Evolutionary conservation across 345 rosid genomes (phyloP), one percentile per base, ranked within the genome.

Genomic region (Eutrema japonicum): DNA sequence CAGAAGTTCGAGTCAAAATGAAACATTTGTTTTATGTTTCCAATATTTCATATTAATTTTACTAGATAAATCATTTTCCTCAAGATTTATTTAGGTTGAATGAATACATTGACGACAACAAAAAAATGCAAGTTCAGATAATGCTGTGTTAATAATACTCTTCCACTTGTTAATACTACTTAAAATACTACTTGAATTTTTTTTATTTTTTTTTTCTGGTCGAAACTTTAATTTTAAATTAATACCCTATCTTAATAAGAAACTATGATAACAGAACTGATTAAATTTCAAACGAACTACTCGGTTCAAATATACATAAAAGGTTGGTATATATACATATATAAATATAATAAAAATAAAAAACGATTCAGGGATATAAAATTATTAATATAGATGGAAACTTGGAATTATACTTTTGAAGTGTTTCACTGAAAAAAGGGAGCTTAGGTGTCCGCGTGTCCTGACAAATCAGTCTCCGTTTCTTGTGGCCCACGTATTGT

Each of bases 351-450:
- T 2, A 16, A 56, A 33, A 16, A 10, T 2, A 36, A 8, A 43
- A 46, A 48, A n/a, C 2, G 29, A 54, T 4, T 7, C 2, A 42
- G 16, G 37, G 11, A 35, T 10, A 45, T 26, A 50, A 52, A 54
- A 35, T 0, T 42, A 27, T 14, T 14, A 68, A 61, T 48, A 56
- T 16, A 70, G 38, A 47, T 38, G 55, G 66, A 70, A 77, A 65
- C 33, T 47, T 77, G 54, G 68, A 67, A 40, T 27, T 12, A 48
- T 55, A 50, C 71, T 47, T 76, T 70, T 22, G 27, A 57, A 64
- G 76, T 70, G 55, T 77, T 77, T 77, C 22, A 56, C 76, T 77
- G 67, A 8, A 77, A 16, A 77, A 57, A 58, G 63, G 76, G 64
- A 57, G 72, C 32, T 22, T 64, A 70, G 55, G 63, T 40, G 53